Evolutionary conservation across 371 early-diverging fungal species (phyloP).

Genomic region (Capillidium heterosporum): DNA sequence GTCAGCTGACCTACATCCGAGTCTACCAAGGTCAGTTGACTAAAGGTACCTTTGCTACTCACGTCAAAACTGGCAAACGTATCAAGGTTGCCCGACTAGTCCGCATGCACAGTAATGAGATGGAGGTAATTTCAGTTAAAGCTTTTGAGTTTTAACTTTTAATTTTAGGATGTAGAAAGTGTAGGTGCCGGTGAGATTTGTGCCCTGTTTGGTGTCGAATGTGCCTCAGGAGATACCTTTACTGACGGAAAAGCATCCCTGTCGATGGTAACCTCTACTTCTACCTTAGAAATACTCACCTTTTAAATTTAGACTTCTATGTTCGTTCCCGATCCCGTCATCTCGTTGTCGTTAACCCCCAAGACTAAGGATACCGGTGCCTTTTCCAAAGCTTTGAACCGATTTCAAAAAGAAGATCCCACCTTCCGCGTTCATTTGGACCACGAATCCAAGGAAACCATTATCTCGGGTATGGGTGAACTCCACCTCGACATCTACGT

Average conservation of each 20-base stretch:
- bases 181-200: constrained; percentile 94
- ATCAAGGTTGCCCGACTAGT: constrained; percentile 90
- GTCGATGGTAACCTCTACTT: constrained; percentile 45
- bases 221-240: constrained; percentile 94
- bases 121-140: constrained; percentile 36
- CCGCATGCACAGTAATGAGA: constrained; percentile 95
- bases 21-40: constrained; percentile 87
- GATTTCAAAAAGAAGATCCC: constrained; percentile 95
- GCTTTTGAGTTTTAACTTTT: neutral
- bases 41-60: constrained; percentile 72
- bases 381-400: constrained; percentile 85
- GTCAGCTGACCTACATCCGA: constrained; percentile 91
- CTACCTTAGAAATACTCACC: neutral
- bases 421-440: constrained; percentile 94
- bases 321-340: constrained; percentile 94
- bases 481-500: constrained; percentile 87
- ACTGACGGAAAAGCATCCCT: constrained; percentile 68
- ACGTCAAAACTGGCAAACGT: constrained; percentile 81
- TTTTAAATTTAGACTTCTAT: constrained; percentile 51
- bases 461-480: constrained; percentile 88
- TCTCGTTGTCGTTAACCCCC: constrained; percentile 78
- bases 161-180: constrained; percentile 57
- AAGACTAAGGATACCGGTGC: constrained; percentile 80
- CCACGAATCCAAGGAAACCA: constrained; percentile 79
- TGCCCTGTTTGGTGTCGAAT: constrained; percentile 95